Evolutionary conservation across 1,284 basidiomycete species (phyloP).

Genomic region (Microbotryum scabiosae): DNA sequence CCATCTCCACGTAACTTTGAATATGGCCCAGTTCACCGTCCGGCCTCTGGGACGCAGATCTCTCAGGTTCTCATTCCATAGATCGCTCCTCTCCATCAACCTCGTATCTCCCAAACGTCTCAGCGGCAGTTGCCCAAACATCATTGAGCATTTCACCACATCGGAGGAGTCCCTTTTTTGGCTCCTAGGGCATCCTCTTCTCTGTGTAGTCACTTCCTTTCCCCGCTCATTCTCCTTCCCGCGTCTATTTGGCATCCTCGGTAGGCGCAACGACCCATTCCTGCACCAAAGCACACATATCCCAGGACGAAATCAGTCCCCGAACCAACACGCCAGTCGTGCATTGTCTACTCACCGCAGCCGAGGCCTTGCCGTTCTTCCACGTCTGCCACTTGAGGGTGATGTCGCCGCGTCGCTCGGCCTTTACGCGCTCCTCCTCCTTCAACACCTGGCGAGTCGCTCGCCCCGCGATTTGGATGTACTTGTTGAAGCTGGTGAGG

Average conservation of each 20-base stretch:
- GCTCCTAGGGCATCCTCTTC: no score
- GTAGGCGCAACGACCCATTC: conserved; percentile 28
- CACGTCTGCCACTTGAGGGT: conserved; percentile 43
- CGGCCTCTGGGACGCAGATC: no score
- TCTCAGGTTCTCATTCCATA: no score
- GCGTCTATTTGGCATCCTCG: conserved; percentile 16
- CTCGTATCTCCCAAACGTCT: no score
- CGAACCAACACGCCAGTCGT: no score
- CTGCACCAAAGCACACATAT: not conserved
- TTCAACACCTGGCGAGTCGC: conserved; percentile 43
- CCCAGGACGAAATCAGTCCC: no score
- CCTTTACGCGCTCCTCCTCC: conserved; percentile 41
- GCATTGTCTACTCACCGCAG: conserved; percentile 4
- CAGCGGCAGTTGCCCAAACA: not conserved
- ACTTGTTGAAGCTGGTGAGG: conserved; percentile 43
- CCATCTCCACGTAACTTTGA: no score
- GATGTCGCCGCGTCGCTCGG: conserved; percentile 40
- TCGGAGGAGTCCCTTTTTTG: not conserved
- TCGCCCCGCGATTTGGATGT: conserved; percentile 41
- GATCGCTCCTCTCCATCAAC: no score
- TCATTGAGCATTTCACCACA: not conserved
- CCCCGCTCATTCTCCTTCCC: not conserved
- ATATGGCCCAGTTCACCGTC: no score
- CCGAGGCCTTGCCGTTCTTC: conserved; percentile 38
- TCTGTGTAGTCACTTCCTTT: not conserved